A percentile compares a stretch with the other conserved stretches of the same genome.
Evolutionary conservation across 148 eudicot genomes (phyloP).

Genomic region (Gaultheria prostrata): DNA sequence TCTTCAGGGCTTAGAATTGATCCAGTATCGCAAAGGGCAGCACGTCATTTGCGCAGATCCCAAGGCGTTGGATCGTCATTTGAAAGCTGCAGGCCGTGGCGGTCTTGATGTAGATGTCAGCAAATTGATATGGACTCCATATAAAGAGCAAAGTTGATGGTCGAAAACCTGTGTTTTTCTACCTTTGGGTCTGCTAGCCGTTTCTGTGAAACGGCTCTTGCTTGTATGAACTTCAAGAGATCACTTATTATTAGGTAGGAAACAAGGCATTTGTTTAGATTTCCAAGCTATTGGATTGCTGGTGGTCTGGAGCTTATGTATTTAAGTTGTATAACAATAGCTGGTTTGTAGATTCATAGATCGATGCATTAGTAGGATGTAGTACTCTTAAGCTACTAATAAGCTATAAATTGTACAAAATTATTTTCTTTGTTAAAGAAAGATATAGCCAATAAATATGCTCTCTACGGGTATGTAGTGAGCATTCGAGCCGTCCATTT

Average conservation of each 20-base stretch:
- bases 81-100: slow-evolving; percentile 95
- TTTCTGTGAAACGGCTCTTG: background rate
- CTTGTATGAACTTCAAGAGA: background rate
- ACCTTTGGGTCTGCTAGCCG: background rate
- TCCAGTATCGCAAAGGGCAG: slow-evolving; percentile 94
- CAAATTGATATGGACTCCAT: slow-evolving; percentile 95
- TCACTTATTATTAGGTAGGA: background rate
- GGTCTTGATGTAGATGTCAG: slow-evolving; percentile 92
- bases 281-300: background rate
- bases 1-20: slow-evolving; percentile 84
- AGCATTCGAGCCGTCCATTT: too few species aligned
- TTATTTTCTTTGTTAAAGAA: too few species aligned
- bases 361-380: background rate
- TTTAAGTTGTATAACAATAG: background rate
- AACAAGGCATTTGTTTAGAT: background rate
- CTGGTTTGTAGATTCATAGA: background rate
- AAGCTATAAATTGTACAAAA: too few species aligned
- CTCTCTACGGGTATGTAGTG: too few species aligned
- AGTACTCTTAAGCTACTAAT: too few species aligned
- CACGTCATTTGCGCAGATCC: slow-evolving; percentile 96
- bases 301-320: background rate
- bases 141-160: slow-evolving; percentile 79
- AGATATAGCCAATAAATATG: too few species aligned
- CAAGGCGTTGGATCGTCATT: slow-evolving; percentile 89
- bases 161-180: background rate